A percentile compares a stretch with the other conserved stretches of the same genome.
Evolutionary conservation across 2,329 filamentous ascomycete species (phyloP).

Genomic region (Colletotrichum tropicale): DNA sequence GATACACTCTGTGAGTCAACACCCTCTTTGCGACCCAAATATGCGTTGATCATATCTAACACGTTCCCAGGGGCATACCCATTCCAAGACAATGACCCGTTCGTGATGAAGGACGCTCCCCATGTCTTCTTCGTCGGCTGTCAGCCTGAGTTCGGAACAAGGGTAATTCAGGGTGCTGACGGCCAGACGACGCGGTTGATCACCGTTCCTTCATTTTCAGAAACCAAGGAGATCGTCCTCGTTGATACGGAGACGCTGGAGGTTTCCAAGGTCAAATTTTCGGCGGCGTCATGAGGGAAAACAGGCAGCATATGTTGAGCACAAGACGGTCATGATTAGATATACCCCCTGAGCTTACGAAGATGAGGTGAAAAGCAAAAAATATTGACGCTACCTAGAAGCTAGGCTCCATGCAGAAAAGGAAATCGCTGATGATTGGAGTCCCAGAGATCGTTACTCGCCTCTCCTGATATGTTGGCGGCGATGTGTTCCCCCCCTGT

Average conservation of each 20-base stretch:
- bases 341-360: conserved; percentile 17
- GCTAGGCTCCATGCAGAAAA: neutral
- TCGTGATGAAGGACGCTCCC: conserved; percentile 83
- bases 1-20: conserved; percentile 83
- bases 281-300: conserved; percentile 16
- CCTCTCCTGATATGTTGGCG: neutral
- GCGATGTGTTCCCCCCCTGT: neutral
- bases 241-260: conserved; percentile 87
- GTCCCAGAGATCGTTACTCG: neutral
- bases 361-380: neutral
- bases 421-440: neutral
- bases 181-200: conserved; percentile 78
- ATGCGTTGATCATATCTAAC: conserved; percentile 4
- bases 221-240: conserved; percentile 80
- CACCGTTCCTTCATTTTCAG: conserved; percentile 81
- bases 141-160: conserved; percentile 79
- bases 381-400: neutral
- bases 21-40: neutral
- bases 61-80: conserved; percentile 82
- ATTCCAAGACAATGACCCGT: conserved; percentile 91
- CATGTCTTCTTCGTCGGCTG: conserved; percentile 92
- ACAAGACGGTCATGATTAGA: conserved; percentile 10
- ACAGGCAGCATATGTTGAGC: neutral
- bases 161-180: conserved; percentile 67
- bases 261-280: conserved; percentile 71